Evolutionary conservation across 164 flowering plant species (phyloP).

Genomic region (Vitis rupestris): DNA sequence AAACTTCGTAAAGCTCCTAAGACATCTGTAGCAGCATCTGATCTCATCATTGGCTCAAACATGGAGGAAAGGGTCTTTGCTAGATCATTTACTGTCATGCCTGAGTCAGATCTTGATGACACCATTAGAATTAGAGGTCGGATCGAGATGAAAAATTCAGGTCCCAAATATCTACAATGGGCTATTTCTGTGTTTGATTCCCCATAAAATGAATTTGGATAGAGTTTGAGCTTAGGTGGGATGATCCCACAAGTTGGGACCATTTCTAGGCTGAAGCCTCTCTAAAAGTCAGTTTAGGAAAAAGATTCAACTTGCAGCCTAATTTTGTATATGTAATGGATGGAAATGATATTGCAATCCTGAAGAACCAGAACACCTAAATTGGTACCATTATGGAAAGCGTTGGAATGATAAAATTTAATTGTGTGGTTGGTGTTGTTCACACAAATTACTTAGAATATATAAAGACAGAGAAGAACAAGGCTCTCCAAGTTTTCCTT

Average conservation of each 20-base stretch:
- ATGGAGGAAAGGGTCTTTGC: slow-evolving; percentile 9
- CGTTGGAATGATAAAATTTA: no score
- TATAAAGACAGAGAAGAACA: no score
- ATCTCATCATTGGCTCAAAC: slow-evolving; percentile 16
- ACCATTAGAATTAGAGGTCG: no score
- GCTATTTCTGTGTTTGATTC: slow-evolving; percentile 56
- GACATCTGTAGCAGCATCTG: slow-evolving; percentile 24
- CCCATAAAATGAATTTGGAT: slow-evolving; percentile 76
- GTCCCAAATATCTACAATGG: slow-evolving; percentile 49
- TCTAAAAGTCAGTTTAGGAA: no score
- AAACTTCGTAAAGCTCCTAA: slow-evolving; percentile 18
- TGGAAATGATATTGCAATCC: slow-evolving; percentile 21
- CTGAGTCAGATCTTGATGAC: slow-evolving; percentile 50
- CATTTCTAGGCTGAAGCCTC: no score
- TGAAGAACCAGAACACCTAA: no score
- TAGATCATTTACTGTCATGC: slow-evolving; percentile 56
- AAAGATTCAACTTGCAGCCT: slow-evolving; percentile 54
- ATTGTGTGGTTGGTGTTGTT: no score
- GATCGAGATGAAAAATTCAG: no score
- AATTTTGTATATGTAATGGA: slow-evolving; percentile 59
- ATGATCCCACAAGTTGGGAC: no score
- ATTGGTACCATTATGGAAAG: no score
- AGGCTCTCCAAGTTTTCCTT: no score
- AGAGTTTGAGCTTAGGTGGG: slow-evolving; percentile 38
- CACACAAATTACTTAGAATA: no score